Base-by-base conservation (phyloP, 176 grass and related monocot genomes). In the Cenchrus americanus region DNA sequence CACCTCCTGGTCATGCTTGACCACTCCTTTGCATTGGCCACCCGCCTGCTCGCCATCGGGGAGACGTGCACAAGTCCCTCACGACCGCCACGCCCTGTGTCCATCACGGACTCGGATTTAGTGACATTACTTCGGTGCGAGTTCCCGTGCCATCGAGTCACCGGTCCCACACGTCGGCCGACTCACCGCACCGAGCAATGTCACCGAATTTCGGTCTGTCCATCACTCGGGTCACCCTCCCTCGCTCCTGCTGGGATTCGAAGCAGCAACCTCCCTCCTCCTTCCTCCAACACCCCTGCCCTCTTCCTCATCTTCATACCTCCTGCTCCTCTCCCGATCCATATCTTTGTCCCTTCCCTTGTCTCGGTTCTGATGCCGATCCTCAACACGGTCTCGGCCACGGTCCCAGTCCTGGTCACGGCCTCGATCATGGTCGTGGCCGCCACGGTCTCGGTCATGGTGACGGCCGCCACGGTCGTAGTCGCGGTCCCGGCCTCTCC, bases 51-150 rank as follows among this genome's bases (percentile, higher is more conserved):
- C 5, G 92, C 82, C 83, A 98, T 93, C 87, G 93, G 95, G 1
- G 95, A 98, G 63, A 98, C 53, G 32, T 98, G 95, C 26, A 98
- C 92, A 62, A 98, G 87, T 5, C 95, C 95, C 78, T 98, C 95
- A 37, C 87, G 85, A 23, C 90, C 76, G 3, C 85, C 91, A 8
- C 7, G 83, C 5, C 95, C 95, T 2, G 91, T 89, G 61, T 92
- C 92, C 91, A 87, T 91, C 30, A 98, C n/a, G n/a, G n/a, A n/a
- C n/a, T n/a, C n/a, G n/a, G n/a, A n/a, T n/a, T n/a, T n/a, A n/a
- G n/a, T n/a, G n/a, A n/a, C n/a, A n/a, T n/a, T n/a, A n/a, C n/a
- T n/a, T n/a, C n/a, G n/a, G n/a, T n/a, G n/a, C n/a, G n/a, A n/a
- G n/a, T n/a, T n/a, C n/a, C n/a, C n/a, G n/a, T n/a, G n/a, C n/a